A percentile compares a stretch with the other conserved stretches of the same genome.
Conservation (phyloP, 257 asterid species). For the Dorcoceras hygrometricum region DNA sequence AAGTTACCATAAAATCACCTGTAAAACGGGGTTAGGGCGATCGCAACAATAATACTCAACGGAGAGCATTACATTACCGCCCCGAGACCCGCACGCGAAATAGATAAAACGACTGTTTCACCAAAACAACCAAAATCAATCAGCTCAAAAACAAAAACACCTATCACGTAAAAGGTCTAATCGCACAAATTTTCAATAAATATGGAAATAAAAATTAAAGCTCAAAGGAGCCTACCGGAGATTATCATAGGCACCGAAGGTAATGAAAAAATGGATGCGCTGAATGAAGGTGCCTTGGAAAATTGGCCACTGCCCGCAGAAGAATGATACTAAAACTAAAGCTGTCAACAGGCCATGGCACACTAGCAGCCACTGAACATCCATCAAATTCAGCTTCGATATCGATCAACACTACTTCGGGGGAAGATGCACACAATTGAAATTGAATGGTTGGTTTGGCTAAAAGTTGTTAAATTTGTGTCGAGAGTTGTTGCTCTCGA, state of each 20-base stretch:
- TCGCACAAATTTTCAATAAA: neutral
- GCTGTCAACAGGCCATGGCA: constrained; percentile 77
- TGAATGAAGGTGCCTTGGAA: constrained; percentile 84
- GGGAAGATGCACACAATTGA: neutral
- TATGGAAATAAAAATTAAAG: neutral
- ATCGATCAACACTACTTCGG: neutral
- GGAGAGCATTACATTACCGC: constrained; percentile 57
- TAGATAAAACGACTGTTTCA: constrained; percentile 62
- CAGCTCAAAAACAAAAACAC: neutral
- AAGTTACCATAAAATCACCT: constrained; percentile 38
- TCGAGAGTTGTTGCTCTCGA: neutral
- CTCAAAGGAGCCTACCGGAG: constrained; percentile 42
- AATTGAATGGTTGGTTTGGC: neutral
- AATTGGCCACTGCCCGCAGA: constrained; percentile 98
- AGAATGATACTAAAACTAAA: constrained; percentile 75
- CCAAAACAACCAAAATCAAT: neutral
- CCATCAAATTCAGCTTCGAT: constrained; percentile 36
- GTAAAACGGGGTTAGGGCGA: constrained; percentile 86
- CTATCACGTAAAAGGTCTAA: neutral
- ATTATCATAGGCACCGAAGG: constrained; percentile 84
- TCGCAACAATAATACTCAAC: constrained; percentile 83
- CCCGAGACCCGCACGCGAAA: constrained; percentile 62
- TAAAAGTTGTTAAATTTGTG: neutral
- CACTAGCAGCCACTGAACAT: constrained; percentile 70
- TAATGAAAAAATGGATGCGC: constrained; percentile 72